These are phyloP conservation scores for Pythium oligandrum DNA, from an alignment of 352 stramenopile species.

Conservation along the genomic window DNA sequence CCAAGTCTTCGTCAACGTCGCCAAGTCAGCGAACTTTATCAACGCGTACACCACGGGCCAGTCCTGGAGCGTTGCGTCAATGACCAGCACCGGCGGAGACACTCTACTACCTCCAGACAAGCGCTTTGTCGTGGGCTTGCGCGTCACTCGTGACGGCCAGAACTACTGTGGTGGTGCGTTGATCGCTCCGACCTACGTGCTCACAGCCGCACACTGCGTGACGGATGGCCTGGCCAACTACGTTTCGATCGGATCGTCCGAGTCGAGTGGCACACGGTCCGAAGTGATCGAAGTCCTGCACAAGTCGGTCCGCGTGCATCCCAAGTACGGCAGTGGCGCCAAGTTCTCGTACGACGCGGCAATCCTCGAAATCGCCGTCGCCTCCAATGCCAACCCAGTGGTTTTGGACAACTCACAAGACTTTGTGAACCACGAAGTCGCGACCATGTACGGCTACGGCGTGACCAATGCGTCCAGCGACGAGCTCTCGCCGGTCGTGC, in stretches of 20 bases:
- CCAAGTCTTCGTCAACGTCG: constrained; percentile 17
- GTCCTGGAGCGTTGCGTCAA: constrained; percentile 10
- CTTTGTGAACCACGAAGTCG: constrained; percentile 4
- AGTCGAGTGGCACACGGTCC: constrained; percentile 1
- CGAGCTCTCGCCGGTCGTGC: constrained; percentile 8
- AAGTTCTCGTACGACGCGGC: constrained; percentile 10
- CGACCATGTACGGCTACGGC: constrained; percentile 25
- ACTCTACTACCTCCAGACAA: constrained; percentile 6
- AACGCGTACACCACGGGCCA: constrained; percentile 21
- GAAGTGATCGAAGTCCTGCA: constrained; percentile 12
- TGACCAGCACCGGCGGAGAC: constrained; percentile 1
- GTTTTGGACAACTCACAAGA: constrained; percentile 5
- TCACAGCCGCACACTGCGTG: constrained; percentile 37
- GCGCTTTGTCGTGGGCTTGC: constrained; percentile 17
- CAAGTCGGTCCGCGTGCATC: constrained; percentile 7
- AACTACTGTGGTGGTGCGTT: constrained; percentile 34
- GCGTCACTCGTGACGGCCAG: constrained; percentile 13
- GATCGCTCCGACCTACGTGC: constrained; percentile 26
- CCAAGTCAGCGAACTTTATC: constrained; percentile 27
- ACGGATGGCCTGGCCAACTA: constrained; percentile 4
- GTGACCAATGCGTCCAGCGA: constrained; percentile 14
- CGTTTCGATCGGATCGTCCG: constrained; percentile 7
- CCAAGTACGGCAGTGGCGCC: constrained; percentile 1
- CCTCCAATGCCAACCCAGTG: constrained; percentile 5
- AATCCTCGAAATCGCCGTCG: constrained; percentile 10